Conservation (phyloP, 805 yeast genomes). For the Candida suzukii region DNA sequence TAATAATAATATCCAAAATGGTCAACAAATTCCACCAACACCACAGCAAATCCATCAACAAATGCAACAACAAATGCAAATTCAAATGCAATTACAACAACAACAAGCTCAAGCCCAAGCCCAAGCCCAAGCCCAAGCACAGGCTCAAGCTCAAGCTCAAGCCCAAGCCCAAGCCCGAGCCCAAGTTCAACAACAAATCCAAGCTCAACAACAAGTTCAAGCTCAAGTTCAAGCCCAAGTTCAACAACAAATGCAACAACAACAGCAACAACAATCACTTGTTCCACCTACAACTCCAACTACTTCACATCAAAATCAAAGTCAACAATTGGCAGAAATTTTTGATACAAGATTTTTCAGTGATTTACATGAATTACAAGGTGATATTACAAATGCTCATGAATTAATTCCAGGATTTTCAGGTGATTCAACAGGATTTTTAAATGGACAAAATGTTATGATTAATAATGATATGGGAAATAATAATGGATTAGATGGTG, state of each 20-base stretch:
- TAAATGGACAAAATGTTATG: neutral
- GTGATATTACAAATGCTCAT: slow-evolving; percentile 9
- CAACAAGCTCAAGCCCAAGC: too few species aligned
- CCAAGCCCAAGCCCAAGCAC: too few species aligned
- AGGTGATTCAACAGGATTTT: neutral
- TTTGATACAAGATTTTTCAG: slow-evolving; percentile 26
- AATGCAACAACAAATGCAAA: neutral
- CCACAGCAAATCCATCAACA: slow-evolving; percentile 1
- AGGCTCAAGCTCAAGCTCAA: slow-evolving; percentile 24
- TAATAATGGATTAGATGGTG: neutral
- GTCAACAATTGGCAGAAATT: slow-evolving; percentile 16
- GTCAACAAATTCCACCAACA: neutral
- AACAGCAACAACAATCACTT: slow-evolving; percentile 7
- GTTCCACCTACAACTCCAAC: neutral
- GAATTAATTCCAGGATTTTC: slow-evolving; percentile 8
- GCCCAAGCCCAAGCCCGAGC: slow-evolving; percentile 24
- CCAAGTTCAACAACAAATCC: slow-evolving; percentile 16
- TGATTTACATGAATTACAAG: slow-evolving; percentile 20
- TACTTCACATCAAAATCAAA: neutral
- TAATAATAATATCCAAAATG: neutral
- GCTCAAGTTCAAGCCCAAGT: too few species aligned
- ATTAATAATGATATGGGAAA: too few species aligned
- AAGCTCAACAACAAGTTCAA: slow-evolving; percentile 8
- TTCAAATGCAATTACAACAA: neutral
- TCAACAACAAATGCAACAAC: slow-evolving; percentile 1